phyloP scores from a whole-genome alignment of 1,284 basidiomycete species.

The Porogramme epimiltina region DNA sequence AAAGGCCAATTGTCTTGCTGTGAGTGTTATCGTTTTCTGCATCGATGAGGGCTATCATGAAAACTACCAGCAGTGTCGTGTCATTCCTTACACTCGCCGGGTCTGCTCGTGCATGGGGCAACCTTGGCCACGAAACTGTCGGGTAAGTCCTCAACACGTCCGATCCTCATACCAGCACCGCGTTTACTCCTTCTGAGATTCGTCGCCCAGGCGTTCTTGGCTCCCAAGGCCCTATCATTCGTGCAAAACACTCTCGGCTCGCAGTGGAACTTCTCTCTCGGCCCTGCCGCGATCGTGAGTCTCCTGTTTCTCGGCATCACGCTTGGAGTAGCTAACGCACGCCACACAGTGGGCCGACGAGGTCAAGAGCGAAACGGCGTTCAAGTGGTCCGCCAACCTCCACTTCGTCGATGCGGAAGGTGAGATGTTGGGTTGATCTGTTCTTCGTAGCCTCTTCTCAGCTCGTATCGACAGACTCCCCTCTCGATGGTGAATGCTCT shows the following conservation, averaged over 20 bases:
- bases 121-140: conserved; percentile 9
- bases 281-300: conserved; percentile 8
- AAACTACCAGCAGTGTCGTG: background rate
- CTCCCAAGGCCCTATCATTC: conserved; percentile 7
- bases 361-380: conserved; percentile 9
- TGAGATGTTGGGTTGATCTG: background rate
- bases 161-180: conserved; percentile 1
- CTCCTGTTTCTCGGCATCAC: background rate
- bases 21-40: too few species aligned
- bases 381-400: conserved; percentile 12
- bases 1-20: background rate
- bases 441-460: background rate
- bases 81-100: background rate
- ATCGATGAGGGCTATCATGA: background rate
- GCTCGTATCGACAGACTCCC: conserved; percentile 1
- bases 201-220: conserved; percentile 1
- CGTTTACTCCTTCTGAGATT: background rate
- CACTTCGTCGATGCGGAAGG: conserved; percentile 15
- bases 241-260: conserved; percentile 6
- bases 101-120: conserved; percentile 5
- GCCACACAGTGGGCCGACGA: conserved; percentile 8
- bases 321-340: background rate
- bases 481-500: conserved; percentile 6
- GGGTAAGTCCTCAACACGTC: background rate
- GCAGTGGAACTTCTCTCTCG: conserved; percentile 8